Evolutionary conservation across 148 eudicot genomes (phyloP), one percentile per base, ranked within the genome.

Genomic region (Euryodendron excelsum): DNA sequence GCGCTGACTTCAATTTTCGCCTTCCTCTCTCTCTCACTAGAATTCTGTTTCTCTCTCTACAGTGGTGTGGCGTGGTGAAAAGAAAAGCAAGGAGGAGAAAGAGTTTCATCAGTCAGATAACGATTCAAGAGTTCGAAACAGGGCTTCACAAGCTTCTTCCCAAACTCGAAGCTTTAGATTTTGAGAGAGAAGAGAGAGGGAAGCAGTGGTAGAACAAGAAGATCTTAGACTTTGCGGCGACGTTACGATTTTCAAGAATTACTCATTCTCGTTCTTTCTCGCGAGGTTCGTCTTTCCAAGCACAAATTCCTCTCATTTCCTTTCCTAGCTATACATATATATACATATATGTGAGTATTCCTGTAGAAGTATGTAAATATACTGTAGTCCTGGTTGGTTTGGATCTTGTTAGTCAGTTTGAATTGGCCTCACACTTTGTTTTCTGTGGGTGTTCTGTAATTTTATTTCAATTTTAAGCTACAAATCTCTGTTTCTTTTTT

Each of bases 21-120:
- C 37, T 41, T 23, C n/a, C 28, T n/a, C 47, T 41, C 47, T 39
- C 15, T 23, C 1, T 5, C 25, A 0, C 31, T n/a, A n/a, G n/a
- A n/a, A n/a, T n/a, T n/a, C n/a, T n/a, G n/a, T n/a, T n/a, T n/a
- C n/a, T n/a, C n/a, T n/a, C n/a, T n/a, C n/a, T n/a, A n/a, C n/a
- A n/a, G n/a, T n/a, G n/a, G n/a, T n/a, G n/a, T n/a, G n/a, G n/a
- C n/a, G n/a, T n/a, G n/a, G n/a, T n/a, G n/a, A n/a, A n/a, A n/a
- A n/a, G 41, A 37, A 60, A 53, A 59, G 67, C 61, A 45, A 63
- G 71, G 47, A 70, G 20, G 71, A 62, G 27, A 61, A 65, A 5
- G 47, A 55, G 13, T 21, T 47, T 9, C 2, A 41, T 27, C 56
- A 70, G 33, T 71, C 30, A n/a, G 76, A 20, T 25, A 17, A 41